phyloP scores from a whole-genome alignment of 805 yeast genomes.

The Pichia heedii region DNA sequence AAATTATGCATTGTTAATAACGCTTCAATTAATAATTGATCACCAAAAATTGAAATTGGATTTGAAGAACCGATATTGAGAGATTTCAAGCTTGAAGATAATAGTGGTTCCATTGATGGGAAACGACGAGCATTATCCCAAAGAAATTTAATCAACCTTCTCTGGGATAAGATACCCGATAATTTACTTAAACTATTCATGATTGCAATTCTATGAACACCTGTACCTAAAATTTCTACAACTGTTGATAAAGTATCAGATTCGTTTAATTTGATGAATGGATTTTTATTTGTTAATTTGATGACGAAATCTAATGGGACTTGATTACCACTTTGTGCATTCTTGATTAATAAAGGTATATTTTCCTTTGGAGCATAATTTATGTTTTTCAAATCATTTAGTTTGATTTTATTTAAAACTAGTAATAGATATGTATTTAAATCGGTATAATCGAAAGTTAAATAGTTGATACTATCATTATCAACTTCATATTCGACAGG shows the following conservation, averaged over 20 bases:
- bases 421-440: constrained; percentile 77
- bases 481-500: constrained; percentile 58
- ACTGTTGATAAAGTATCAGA: constrained; percentile 61
- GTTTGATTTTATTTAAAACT: constrained; percentile 62
- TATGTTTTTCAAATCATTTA: constrained; percentile 30
- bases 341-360: constrained; percentile 35
- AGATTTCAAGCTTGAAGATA: constrained; percentile 59
- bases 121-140: constrained; percentile 93
- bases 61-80: constrained; percentile 63
- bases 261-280: constrained; percentile 71
- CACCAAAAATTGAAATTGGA: constrained; percentile 80
- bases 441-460: constrained; percentile 85
- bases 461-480: constrained; percentile 37
- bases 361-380: constrained; percentile 29
- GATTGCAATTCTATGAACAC: constrained; percentile 90
- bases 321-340: constrained; percentile 79
- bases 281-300: constrained; percentile 77
- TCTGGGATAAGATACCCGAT: constrained; percentile 82
- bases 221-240: constrained; percentile 83
- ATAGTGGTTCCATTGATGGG: constrained; percentile 67
- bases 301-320: constrained; percentile 89
- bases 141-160: constrained; percentile 72
- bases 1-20: constrained; percentile 74
- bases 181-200: constrained; percentile 39
- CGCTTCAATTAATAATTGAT: constrained; percentile 80